Conservation (phyloP, 1,284 basidiomycete genomes). For the Sanghuangporus weigelae region DNA sequence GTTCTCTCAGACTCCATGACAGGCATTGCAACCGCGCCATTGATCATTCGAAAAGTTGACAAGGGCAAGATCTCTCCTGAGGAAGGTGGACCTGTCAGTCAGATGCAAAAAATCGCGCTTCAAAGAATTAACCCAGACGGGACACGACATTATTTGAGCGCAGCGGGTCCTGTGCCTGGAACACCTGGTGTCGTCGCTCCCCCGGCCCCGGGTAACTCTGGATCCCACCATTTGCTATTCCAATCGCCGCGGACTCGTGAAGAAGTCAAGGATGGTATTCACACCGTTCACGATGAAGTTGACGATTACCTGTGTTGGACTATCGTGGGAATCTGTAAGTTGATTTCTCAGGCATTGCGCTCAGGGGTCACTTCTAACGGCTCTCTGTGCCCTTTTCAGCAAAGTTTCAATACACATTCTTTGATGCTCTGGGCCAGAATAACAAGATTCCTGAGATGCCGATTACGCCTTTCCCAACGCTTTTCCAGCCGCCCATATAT, state of each 20-base stretch:
- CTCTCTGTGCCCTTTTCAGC: slow-evolving; percentile 38
- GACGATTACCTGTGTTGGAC: slow-evolving; percentile 96
- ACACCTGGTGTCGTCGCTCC: slow-evolving; percentile 60
- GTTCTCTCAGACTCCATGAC: slow-evolving; percentile 80
- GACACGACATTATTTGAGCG: slow-evolving; percentile 75
- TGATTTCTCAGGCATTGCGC: neutral
- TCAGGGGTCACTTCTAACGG: slow-evolving; percentile 21
- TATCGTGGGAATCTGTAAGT: slow-evolving; percentile 90
- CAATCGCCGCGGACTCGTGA: slow-evolving; percentile 69
- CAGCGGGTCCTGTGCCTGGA: slow-evolving; percentile 75
- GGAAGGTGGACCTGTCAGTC: slow-evolving; percentile 88
- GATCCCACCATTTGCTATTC: slow-evolving; percentile 75
- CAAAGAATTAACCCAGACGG: slow-evolving; percentile 80
- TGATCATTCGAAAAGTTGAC: slow-evolving; percentile 90
- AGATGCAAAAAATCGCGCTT: slow-evolving; percentile 94
- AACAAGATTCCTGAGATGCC: slow-evolving; percentile 69
- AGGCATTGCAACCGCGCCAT: slow-evolving; percentile 80
- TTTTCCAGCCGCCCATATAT: slow-evolving; percentile 77
- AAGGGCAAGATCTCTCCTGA: slow-evolving; percentile 79
- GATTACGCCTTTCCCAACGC: slow-evolving; percentile 85
- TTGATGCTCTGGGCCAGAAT: slow-evolving; percentile 80
- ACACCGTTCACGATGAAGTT: slow-evolving; percentile 74
- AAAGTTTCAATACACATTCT: slow-evolving; percentile 92
- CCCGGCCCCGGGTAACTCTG: slow-evolving; percentile 67
- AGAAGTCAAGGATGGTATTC: slow-evolving; percentile 68